Evolutionary conservation across 805 yeast species (phyloP), one percentile per base, ranked within the genome.

Genomic region (Barnettozyma sp.): DNA sequence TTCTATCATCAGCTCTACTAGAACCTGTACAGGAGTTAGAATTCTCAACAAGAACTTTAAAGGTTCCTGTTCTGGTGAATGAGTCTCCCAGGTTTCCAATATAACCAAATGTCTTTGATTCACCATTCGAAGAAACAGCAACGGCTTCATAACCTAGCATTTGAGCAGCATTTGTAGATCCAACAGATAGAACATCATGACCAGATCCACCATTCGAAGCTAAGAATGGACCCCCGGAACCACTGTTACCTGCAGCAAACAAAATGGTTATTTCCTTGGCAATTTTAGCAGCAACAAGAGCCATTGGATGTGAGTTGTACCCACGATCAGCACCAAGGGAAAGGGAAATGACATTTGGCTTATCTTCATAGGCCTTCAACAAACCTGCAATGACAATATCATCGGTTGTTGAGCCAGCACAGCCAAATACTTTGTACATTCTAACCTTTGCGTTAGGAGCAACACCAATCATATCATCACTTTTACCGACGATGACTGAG

Each of bases 201-300:
- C 40, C 41, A 4, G 45, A 31, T 27, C 35, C 48, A 41, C 48
- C 48, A 15, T 18, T 22, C 8, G 45, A 34, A 22, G 43, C 46
- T 10, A 13, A 26, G 35, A 30, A 43, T 7, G 42, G 35, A 22
- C 46, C 46, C 3, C 20, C 10, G 1, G 26, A 29, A 38, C 43
- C 48, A 33, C 38, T 20, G 28, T 44, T 42, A 37, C 48, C 48
- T 26, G 48, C 48, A 22, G 46, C 36, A 18, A 33, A 44, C 27
- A 44, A 16, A 14, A 42, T 30, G 6, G 45, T 33, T 15, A 30
- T 34, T 7, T 38, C 41, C 22, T 37, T 16, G 10, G 46, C 37
- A 15, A 44, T 39, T 11, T 30, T 29, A 14, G 40, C 28, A 8
- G 46, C 38, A 11, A 44, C 24, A 10, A 12, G 10, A 19, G 46